Percentiles rank a stretch among this genome's conserved stretches.
Evolutionary conservation across 169 alveolate genomes (phyloP).

Genomic region (Nephromyces sp.): DNA sequence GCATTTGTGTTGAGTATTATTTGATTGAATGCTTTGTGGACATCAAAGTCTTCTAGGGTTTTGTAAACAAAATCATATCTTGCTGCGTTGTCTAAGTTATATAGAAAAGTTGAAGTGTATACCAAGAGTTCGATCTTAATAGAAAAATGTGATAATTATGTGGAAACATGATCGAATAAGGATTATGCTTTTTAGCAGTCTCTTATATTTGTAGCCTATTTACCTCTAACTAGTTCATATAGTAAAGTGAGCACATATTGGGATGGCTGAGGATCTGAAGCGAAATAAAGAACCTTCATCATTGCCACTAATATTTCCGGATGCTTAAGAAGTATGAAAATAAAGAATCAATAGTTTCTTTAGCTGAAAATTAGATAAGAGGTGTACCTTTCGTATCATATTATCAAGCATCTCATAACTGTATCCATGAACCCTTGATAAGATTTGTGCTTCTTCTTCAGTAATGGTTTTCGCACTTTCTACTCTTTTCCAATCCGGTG

Average conservation of each 20-base stretch:
- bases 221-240: slow-evolving; percentile 28
- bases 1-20: slow-evolving; percentile 2
- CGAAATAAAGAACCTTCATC: slow-evolving; percentile 1
- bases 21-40: slow-evolving; percentile 7
- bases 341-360: too few relatives aligned
- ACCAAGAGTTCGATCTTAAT: background rate
- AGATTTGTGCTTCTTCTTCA: too few relatives aligned
- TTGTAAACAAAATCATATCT: slow-evolving; percentile 18
- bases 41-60: background rate
- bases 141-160: background rate
- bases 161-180: background rate
- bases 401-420: too few relatives aligned
- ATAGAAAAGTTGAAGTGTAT: background rate
- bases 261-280: slow-evolving; percentile 9
- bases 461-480: too few relatives aligned
- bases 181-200: background rate
- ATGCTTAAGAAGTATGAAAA: slow-evolving; percentile 12
- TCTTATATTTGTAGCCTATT: background rate
- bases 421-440: too few relatives aligned
- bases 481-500: too few relatives aligned
- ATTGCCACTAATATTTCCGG: background rate
- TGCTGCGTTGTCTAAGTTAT: slow-evolving; percentile 16
- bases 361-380: too few relatives aligned
- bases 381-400: too few relatives aligned
- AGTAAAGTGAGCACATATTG: slow-evolving; percentile 27